These are phyloP conservation scores for Telfairia occidentalis DNA, from an alignment of 331 rosid genomes.

Conservation along the genomic window DNA sequence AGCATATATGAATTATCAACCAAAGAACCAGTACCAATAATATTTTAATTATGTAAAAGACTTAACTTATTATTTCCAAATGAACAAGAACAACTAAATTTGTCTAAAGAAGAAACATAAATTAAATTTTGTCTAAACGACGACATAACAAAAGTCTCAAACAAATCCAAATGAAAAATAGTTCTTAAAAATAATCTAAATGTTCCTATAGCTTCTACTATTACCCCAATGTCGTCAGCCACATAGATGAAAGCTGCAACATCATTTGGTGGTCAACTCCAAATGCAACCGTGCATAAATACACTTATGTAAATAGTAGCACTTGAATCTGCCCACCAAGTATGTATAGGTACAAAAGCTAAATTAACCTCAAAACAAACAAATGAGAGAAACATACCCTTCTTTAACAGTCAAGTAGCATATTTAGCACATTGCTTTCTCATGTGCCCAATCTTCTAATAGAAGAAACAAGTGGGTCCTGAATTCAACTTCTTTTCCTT, in stretches of 20 bases:
- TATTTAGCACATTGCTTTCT: background rate
- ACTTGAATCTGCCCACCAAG: background rate
- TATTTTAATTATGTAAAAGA: too few species aligned
- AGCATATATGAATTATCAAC: too few species aligned
- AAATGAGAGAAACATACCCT: background rate
- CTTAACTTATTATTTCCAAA: background rate
- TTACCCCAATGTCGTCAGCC: background rate
- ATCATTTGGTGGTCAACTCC: background rate
- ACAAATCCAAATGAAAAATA: background rate
- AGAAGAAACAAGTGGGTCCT: background rate
- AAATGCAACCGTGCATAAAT: background rate
- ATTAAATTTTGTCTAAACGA: background rate
- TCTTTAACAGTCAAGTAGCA: background rate
- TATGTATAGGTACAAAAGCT: background rate
- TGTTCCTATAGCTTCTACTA: background rate
- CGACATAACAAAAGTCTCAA: background rate
- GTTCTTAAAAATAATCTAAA: background rate
- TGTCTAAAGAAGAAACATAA: background rate
- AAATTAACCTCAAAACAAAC: background rate
- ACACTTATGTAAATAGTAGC: constrained; percentile 5
- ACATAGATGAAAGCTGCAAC: background rate
- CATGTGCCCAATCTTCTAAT: background rate
- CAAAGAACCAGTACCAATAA: too few species aligned
- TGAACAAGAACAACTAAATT: background rate
- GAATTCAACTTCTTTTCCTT: background rate